These are phyloP conservation scores for Citrus mangshanensis DNA, from an alignment of 345 rosid genomes.

Conservation along the genomic window DNA sequence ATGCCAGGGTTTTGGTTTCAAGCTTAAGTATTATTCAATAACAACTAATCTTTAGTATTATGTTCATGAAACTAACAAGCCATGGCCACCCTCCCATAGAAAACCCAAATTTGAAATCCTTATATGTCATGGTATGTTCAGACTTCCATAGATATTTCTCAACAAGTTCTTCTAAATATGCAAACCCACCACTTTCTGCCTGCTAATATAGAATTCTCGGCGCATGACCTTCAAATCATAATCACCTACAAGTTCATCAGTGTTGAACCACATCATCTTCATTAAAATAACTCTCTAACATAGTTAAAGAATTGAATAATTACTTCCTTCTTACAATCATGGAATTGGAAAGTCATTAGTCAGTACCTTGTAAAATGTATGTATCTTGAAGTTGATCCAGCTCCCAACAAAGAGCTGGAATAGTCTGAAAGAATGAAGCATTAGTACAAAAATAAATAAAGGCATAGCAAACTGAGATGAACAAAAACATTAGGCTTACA, in stretches of 20 bases:
- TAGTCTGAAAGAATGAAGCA: constrained; percentile 44
- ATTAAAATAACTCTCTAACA: constrained; percentile 7
- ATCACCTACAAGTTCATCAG: constrained; percentile 59
- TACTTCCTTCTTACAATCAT: constrained; percentile 7
- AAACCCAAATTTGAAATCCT: background rate
- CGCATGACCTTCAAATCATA: constrained; percentile 97
- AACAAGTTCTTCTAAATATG: background rate
- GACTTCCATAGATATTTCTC: background rate
- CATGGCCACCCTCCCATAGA: background rate
- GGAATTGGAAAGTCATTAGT: constrained; percentile 13
- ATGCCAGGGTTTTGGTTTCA: background rate
- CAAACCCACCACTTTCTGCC: constrained; percentile 71
- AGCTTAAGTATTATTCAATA: background rate
- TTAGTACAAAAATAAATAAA: constrained; percentile 6
- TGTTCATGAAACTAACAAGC: background rate
- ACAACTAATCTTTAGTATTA: background rate
- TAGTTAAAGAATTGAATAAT: background rate
- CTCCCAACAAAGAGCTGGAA: constrained; percentile 97
- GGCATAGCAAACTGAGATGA: background rate
- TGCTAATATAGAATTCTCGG: constrained; percentile 80
- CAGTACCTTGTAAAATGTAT: constrained; percentile 83
- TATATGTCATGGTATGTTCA: background rate
- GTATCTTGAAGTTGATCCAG: constrained; percentile 94
- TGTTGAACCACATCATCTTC: constrained; percentile 7
- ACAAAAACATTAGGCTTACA: constrained; percentile 1